Evolutionary conservation across 78 protist genomes (phyloP), one percentile per base, ranked within the genome.

Genomic region (Dictyostelium citrinum): DNA sequence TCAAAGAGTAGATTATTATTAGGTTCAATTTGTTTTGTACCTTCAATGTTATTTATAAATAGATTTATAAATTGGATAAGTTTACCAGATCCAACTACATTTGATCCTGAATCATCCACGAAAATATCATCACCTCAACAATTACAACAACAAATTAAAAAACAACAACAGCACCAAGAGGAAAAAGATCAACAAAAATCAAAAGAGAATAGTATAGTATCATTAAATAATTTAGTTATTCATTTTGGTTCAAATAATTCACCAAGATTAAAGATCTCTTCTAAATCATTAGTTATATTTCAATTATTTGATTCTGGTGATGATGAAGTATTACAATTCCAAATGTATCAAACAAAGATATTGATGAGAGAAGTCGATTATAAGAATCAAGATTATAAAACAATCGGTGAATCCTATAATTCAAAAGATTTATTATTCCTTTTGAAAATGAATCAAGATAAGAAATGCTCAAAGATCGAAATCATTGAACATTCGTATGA

Each of bases 401-500:
- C 24, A 17, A 79, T 79, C 55, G 84, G 84, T 33, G 55, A 79
- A 5, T 51, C 72, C 12, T 51, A 45, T 8, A n/a, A 79, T 58
- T 51, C 72, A 37, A 79, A 79, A 29, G 84, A 79, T 46, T 37
- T 79, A n/a, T 37, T 41, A 79, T 41, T 79, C 33, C 71, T 79
- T 3, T 79, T 79, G 3, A 79, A 79, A 51, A 79, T 51, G 45
- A 67, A 67, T 14, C 49, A 27, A 17, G 22, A 51, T 11, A 45
- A 79, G 24, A 33, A 79, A 51, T 79, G 84, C 16, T 79, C 84
- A 45, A 79, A 79, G 45, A 51, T 79, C 33, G 84, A 79, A 55
- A 79, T 79, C 31, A 51, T 79, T n/a, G 58, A 79, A n/a, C 84
- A 79, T 33, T 79, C 49, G 0, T 79, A 79, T 55, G 72, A 79